These are phyloP conservation scores for Cucurbita pepo DNA, from an alignment of 306 rosid genomes.

Conservation along the genomic window DNA sequence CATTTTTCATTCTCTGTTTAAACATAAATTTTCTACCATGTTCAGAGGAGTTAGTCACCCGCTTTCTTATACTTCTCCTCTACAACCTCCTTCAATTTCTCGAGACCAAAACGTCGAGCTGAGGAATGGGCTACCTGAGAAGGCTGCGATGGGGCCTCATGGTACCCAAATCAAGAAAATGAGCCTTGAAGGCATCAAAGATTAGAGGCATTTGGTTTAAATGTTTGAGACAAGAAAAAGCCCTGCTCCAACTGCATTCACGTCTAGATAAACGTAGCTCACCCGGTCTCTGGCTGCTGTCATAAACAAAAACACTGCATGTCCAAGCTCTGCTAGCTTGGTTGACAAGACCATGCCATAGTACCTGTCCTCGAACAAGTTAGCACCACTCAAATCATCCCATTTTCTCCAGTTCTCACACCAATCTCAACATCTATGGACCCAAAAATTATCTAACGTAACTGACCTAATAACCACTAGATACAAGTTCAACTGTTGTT, in stretches of 20 bases:
- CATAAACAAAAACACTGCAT: slow-evolving; percentile 72
- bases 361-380: slow-evolving; percentile 36
- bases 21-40: too few relatives aligned
- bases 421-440: not conserved
- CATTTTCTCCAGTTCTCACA: not conserved
- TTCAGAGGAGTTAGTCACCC: slow-evolving; percentile 36
- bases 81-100: slow-evolving; percentile 67
- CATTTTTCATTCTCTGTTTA: too few relatives aligned
- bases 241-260: slow-evolving; percentile 91
- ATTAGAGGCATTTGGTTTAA: slow-evolving; percentile 36
- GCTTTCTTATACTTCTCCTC: slow-evolving; percentile 46
- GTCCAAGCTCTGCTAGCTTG: slow-evolving; percentile 80
- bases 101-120: slow-evolving; percentile 52
- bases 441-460: not conserved
- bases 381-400: not conserved
- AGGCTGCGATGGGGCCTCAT: slow-evolving; percentile 47
- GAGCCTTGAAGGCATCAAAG: slow-evolving; percentile 26
- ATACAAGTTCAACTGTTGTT: too few relatives aligned
- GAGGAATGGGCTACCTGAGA: slow-evolving; percentile 43
- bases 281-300: slow-evolving; percentile 76
- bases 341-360: slow-evolving; percentile 89
- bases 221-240: slow-evolving; percentile 58
- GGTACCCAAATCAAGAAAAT: slow-evolving; percentile 47
- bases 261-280: slow-evolving; percentile 76
- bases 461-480: not conserved